Evolutionary conservation across 495 filamentous ascomycete genomes (phyloP), one percentile per base, ranked within the genome.

Genomic region (Talaromyces thailandensis): DNA sequence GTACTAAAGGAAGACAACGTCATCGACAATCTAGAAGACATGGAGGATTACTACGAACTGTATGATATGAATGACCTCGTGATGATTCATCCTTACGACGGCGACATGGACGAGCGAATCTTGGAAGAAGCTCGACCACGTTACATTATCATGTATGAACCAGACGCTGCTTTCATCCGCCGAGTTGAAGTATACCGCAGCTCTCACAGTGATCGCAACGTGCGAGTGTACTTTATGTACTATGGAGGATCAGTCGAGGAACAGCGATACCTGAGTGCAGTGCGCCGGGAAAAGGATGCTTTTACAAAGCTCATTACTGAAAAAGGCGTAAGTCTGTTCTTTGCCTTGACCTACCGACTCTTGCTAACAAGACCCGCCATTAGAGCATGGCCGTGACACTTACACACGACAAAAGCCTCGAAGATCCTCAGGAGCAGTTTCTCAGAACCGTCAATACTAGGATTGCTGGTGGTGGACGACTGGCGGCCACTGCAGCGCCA

Each of bases 141-240:
- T 43, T 98, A 96, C 73, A 91, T 98, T 52, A 89, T 98, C 69
- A 98, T 98, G 94, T 98, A 97, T 72, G 93, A 97, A 70, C 92
- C 95, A 18, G 93, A 97, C 67, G 83, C 92, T n/a, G 85, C 92
- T 4, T 98, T 98, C 72, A 96, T 97, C 66, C 86, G 95, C 37
- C 80, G 95, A 26, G 88, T 98, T 8, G 94, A 98, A 68, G 93
- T 97, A 5, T 98, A 98, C 73, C 87, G 95, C 40, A 95, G 91
- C 62, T 96, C 91, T 11, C 94, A 98, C 71, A 87, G 85, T 35
- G 89, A 95, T 68, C 80, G 92, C 31, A 93, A 92, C 68, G 88
- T 98, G 35, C 81, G 88, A 59, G 93, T 96, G 0, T 98, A 96
- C 73, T 97, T 98, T 68, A 85, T 98, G 76, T 98, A 93, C 70